These are phyloP conservation scores for Glaciozyma martinii DNA, from an alignment of 768 basidiomycete genomes.

Conservation along the genomic window DNA sequence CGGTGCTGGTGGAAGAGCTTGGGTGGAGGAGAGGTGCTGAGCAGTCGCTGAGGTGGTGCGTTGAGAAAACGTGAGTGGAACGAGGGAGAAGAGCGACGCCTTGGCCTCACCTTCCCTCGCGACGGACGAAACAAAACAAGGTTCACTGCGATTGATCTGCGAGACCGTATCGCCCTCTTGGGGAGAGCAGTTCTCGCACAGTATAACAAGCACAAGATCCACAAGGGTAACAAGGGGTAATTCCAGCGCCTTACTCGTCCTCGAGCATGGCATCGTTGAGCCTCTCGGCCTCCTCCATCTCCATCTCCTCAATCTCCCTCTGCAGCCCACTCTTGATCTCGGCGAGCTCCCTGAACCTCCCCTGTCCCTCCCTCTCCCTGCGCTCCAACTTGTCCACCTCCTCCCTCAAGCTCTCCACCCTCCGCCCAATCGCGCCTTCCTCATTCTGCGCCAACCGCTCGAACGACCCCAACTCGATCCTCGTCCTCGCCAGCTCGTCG, in stretches of 20 bases:
- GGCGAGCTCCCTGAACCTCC: constrained; percentile 72
- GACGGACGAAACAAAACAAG: too few relatives aligned
- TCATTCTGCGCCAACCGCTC: constrained; percentile 63
- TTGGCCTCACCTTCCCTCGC: too few relatives aligned
- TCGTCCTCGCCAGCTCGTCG: constrained; percentile 56
- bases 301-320: constrained; percentile 35
- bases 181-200: too few relatives aligned
- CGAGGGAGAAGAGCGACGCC: too few relatives aligned
- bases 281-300: constrained; percentile 27
- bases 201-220: too few relatives aligned
- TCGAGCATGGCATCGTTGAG: constrained; percentile 51
- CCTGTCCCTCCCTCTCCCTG: constrained; percentile 69
- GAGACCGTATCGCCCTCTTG: too few relatives aligned
- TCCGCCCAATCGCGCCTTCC: constrained; percentile 48
- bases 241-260: constrained; percentile 48
- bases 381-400: constrained; percentile 74
- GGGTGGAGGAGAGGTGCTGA: too few relatives aligned
- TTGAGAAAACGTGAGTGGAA: too few relatives aligned
- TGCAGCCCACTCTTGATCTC: constrained; percentile 42
- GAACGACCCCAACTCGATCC: constrained; percentile 73
- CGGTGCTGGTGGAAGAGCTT: too few relatives aligned
- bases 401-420: constrained; percentile 69
- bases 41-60: too few relatives aligned
- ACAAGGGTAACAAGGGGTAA: too few relatives aligned
- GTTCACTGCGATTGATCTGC: too few relatives aligned